Evolutionary conservation across 2,329 filamentous ascomycete genomes (phyloP), one percentile per base, ranked within the genome.

Genomic region (Trichoderma atroviride): DNA sequence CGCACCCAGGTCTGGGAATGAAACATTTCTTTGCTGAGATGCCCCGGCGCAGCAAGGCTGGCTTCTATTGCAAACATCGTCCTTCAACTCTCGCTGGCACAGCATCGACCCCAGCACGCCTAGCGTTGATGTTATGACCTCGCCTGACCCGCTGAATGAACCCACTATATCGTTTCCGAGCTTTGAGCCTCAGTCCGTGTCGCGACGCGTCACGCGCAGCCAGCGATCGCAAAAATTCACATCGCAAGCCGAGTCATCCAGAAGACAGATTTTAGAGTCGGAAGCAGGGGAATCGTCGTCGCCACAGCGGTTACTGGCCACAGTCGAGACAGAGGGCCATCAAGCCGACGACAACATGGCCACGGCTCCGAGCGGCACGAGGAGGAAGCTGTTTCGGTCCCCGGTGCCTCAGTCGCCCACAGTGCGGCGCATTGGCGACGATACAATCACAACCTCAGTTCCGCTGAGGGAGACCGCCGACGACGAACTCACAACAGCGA

Each of bases 221-320:
- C 81, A 82, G 57, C 78, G 79, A 22, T 79, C 82, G 14, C 76
- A 77, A 70, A 76, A 79, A 33, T 80, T 83, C 71, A 70, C 79
- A 27, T 78, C 82, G 37, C 74, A 82, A 68, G 74, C 72, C 47
- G 70, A 71, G 19, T 87, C 86, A 53, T 86, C 87, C 50, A 80
- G 85, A 60, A 88, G 87, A 78, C 86, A 84, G 74, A 87, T 81
- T 56, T 88, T 88, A 71, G 83, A 87, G 76, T 82, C 88, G 40
- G 85, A 88, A 71, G 84, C 86, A 31, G 86, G 86, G 58, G 79
- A 84, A 72, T 80, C 81, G 47, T 76, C 75, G 57, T 82, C 85
- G 58, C 85, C 86, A 3, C 85, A 87, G 75, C 83, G 81, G 69
- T 87, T 11, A 85, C 88, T 64, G 86, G 88, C 75, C 62, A 66